phyloP scores from a whole-genome alignment of 768 basidiomycete species.

The Leucocoprinus leucothites region DNA sequence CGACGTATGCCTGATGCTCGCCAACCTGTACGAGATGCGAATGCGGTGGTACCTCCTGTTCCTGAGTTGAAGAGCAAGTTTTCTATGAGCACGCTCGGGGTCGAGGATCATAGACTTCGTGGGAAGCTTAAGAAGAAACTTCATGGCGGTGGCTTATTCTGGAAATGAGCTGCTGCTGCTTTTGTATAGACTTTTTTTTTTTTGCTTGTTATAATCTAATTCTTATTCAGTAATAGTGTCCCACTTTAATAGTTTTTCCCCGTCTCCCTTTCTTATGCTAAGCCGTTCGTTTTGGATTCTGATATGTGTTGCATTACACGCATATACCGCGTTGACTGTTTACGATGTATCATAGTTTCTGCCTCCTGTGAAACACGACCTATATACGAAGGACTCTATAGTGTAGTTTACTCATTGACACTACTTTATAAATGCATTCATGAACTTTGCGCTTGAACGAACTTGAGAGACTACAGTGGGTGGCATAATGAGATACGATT shows the following conservation, averaged over 20 bases:
- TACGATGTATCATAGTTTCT: constrained; percentile 1
- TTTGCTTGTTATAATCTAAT: background rate
- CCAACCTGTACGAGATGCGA: constrained; percentile 43
- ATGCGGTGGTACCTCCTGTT: constrained; percentile 16
- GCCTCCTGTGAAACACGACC: background rate
- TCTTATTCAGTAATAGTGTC: too few species aligned
- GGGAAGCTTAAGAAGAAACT: constrained; percentile 19
- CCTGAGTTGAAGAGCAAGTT: constrained; percentile 37
- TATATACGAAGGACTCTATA: background rate
- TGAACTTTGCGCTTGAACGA: too few species aligned
- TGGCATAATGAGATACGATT: too few species aligned
- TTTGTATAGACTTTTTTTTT: background rate
- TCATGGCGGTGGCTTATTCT: constrained; percentile 18
- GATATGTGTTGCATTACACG: background rate
- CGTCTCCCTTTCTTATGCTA: background rate
- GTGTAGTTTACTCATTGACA: too few species aligned
- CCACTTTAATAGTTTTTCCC: background rate
- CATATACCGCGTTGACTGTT: background rate
- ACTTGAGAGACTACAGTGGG: too few species aligned
- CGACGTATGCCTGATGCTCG: constrained; percentile 60
- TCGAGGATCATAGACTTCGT: constrained; percentile 13
- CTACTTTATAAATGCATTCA: too few species aligned
- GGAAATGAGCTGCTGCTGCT: constrained; percentile 19
- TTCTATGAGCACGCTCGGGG: constrained; percentile 40
- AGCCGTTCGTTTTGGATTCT: background rate